These are phyloP conservation scores for Oxyria digyna DNA, from an alignment of 148 eudicot genomes.

Conservation along the genomic window DNA sequence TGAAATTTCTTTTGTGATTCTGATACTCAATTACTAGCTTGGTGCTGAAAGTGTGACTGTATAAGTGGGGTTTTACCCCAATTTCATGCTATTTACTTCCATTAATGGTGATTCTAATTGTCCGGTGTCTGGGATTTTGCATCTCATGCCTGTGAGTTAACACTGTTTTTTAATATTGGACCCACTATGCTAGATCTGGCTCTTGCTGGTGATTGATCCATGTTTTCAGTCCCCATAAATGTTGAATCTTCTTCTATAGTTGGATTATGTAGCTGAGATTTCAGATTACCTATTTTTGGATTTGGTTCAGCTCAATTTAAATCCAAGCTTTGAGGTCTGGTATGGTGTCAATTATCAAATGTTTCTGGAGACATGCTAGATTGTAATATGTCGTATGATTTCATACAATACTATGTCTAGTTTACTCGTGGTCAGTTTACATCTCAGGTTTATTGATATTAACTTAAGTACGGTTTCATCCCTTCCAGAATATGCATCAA, in stretches of 20 bases:
- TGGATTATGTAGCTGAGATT: background rate
- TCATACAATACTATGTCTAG: background rate
- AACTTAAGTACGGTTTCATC: background rate
- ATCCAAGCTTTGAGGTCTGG: background rate
- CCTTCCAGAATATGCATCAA: constrained; percentile 69
- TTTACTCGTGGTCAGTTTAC: background rate
- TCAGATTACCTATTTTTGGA: background rate
- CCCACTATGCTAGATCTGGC: constrained; percentile 12
- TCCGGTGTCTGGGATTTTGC: background rate
- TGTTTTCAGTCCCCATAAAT: background rate
- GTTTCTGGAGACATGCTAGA: background rate
- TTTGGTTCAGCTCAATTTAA: background rate
- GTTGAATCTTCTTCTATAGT: background rate
- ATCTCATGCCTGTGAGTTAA: background rate
- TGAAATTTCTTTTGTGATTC: background rate
- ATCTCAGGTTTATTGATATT: background rate
- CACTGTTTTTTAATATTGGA: background rate
- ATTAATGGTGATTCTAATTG: background rate
- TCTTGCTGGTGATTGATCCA: background rate
- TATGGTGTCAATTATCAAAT: background rate
- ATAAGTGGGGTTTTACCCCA: constrained; percentile 2
- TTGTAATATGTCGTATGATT: background rate
- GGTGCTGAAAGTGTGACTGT: background rate
- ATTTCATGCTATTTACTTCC: background rate
- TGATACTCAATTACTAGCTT: background rate